Conservation (phyloP, 768 basidiomycete genomes). For the Russula virescens region DNA sequence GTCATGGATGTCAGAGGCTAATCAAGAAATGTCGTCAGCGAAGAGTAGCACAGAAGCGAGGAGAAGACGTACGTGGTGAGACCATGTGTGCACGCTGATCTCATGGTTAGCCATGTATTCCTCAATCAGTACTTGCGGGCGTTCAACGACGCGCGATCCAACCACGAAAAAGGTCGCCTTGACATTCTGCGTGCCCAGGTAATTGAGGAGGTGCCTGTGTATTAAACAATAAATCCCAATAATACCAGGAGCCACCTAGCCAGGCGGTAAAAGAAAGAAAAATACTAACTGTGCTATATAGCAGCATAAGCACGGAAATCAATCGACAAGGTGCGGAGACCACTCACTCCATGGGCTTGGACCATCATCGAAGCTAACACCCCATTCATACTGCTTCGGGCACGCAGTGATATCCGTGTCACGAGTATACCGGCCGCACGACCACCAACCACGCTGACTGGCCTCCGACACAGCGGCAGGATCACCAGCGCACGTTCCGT, state of each 20-base stretch:
- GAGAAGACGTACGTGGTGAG: slow-evolving; percentile 51
- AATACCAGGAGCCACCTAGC: too few species aligned
- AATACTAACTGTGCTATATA: slow-evolving; percentile 46
- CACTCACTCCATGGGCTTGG: slow-evolving; percentile 75
- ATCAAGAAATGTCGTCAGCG: slow-evolving; percentile 21
- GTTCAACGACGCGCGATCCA: slow-evolving; percentile 77
- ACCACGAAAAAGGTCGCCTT: slow-evolving; percentile 89
- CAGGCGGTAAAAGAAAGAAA: not conserved
- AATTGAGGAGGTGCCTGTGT: slow-evolving; percentile 62
- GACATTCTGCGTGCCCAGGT: slow-evolving; percentile 56
- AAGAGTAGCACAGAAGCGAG: slow-evolving; percentile 27
- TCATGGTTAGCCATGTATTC: slow-evolving; percentile 79
- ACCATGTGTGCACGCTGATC: slow-evolving; percentile 88
- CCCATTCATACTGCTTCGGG: slow-evolving; percentile 67
- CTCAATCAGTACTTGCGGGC: slow-evolving; percentile 66
- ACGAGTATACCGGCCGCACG: slow-evolving; percentile 70
- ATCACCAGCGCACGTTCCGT: slow-evolving; percentile 65
- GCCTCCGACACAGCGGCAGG: slow-evolving; percentile 51
- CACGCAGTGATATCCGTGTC: slow-evolving; percentile 58
- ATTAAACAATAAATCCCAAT: not conserved
- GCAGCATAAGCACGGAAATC: not conserved
- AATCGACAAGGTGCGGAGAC: not conserved
- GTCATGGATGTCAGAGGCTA: slow-evolving; percentile 65
- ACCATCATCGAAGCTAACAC: slow-evolving; percentile 84
- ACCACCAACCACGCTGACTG: slow-evolving; percentile 81